Base-by-base conservation (phyloP, 1,284 basidiomycete species). In the Phaffia rhodozyma region DNA sequence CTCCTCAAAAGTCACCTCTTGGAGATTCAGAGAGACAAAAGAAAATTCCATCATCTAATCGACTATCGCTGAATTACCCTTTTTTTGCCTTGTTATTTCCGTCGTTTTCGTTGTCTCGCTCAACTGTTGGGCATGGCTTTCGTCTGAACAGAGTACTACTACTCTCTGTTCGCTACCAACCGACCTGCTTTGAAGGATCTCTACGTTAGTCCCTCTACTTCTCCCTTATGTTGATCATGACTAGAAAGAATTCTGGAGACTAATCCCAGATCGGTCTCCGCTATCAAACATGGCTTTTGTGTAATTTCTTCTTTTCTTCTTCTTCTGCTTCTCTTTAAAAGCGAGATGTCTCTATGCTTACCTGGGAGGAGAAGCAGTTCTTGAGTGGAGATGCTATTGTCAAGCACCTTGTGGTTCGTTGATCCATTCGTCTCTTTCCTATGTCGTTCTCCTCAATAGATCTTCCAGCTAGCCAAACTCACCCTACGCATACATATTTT, bases 271-370 rank as follows among this genome's bases (percentile, higher is more conserved):
- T 20, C 18, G 25, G 2, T 53, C 11, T 53, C 13, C 38, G 16
- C 38, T 56, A 23, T 6, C n/a, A 29, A 34, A 30, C 27, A 27
- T 34, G 27, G 23, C 34, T 48, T 4, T 18, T 21, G 27, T 61
- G 30, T n/a, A 20, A n/a, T 16, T 47, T 13, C 32, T 54, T 61
- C 51, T 6, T 38, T 48, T 2, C 1, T 47, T 32, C 23, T 25
- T 53, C 5, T 47, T 47, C 38, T 30, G 27, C 55, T 29, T 58
- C 11, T 21, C 6, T 58, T 7, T 48, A 16, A 56, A n/a, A 97
- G 94, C 84, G 92, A 68, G 78, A 81, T 34, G 67, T 74, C 60
- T 97, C 93, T 27, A 97, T 96, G 90, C 79, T 98, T 71, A 85
- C 87, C 13, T 98, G 85, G 78, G 93, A 98, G 78, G 82, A 83